Evolutionary conservation across 768 basidiomycete genomes (phyloP).

Genomic region (Lactarius deliciosus): DNA sequence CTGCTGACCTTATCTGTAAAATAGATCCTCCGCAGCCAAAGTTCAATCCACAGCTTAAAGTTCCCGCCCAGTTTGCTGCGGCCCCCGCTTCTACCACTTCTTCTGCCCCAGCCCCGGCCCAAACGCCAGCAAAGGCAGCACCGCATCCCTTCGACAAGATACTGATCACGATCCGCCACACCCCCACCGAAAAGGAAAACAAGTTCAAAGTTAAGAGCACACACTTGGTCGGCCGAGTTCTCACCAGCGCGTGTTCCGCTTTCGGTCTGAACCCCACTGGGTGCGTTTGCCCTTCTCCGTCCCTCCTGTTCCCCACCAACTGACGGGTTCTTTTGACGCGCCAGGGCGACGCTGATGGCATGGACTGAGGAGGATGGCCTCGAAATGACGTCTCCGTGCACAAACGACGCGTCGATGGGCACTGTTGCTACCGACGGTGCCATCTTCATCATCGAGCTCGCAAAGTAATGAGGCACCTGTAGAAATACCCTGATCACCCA

Average conservation of each 20-base stretch:
- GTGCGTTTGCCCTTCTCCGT: slow-evolving; percentile 4
- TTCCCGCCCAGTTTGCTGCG: not conserved
- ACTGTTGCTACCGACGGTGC: slow-evolving; percentile 14
- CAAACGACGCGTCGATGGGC: slow-evolving; percentile 16
- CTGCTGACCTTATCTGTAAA: not conserved
- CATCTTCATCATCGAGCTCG: slow-evolving; percentile 17
- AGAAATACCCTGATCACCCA: not conserved
- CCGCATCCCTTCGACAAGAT: slow-evolving; percentile 14
- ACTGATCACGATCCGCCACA: slow-evolving; percentile 25
- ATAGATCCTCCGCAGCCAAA: slow-evolving; percentile 2
- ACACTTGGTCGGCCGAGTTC: slow-evolving; percentile 24
- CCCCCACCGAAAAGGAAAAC: slow-evolving; percentile 22
- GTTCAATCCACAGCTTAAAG: slow-evolving; percentile 11
- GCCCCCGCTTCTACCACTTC: not conserved
- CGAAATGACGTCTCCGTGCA: slow-evolving; percentile 13
- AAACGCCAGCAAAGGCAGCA: not conserved
- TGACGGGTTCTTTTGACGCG: not conserved
- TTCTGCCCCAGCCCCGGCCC: not conserved
- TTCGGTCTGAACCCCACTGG: slow-evolving; percentile 10
- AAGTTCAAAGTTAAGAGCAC: slow-evolving; percentile 25
- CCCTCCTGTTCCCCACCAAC: not conserved
- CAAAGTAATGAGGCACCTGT: slow-evolving; percentile 4
- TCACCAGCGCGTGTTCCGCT: slow-evolving; percentile 22
- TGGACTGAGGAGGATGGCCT: slow-evolving; percentile 18
- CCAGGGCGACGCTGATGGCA: slow-evolving; percentile 12